Evolutionary conservation across 345 rosid genomes (phyloP).

Genomic region (Dimocarpus longan): DNA sequence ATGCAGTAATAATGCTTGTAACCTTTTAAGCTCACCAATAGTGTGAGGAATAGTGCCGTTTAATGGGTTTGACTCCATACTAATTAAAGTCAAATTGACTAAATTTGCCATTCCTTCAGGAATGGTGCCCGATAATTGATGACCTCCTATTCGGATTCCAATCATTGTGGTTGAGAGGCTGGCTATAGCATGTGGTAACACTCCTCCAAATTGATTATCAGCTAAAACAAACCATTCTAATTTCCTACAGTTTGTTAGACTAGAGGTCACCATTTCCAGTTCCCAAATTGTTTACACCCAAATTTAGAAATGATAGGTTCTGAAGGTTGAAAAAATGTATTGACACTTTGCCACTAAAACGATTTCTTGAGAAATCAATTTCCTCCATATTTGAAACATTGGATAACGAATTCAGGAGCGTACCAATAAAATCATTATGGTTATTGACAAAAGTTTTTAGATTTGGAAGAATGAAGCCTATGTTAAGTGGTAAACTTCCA

Average conservation of each 20-base stretch:
- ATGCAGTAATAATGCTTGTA: background rate
- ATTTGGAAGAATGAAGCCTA: slow-evolving; percentile 25
- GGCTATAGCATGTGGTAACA: slow-evolving; percentile 6
- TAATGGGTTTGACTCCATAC: background rate
- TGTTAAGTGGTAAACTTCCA: background rate
- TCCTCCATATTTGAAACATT: background rate
- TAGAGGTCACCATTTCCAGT: background rate
- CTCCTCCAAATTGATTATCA: background rate
- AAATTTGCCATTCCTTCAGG: too few species aligned
- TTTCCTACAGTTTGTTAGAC: slow-evolving; percentile 8
- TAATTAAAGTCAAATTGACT: too few species aligned
- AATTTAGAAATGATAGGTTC: background rate
- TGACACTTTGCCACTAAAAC: background rate
- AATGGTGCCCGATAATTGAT: too few species aligned
- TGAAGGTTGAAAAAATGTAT: background rate
- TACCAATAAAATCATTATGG: background rate
- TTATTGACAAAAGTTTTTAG: background rate
- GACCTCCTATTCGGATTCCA: background rate
- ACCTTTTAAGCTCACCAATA: slow-evolving; percentile 16
- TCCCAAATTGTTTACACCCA: background rate
- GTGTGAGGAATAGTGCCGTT: slow-evolving; percentile 5
- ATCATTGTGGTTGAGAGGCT: slow-evolving; percentile 6
- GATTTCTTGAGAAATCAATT: background rate
- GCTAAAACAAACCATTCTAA: background rate
- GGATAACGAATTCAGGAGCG: background rate